Percentiles rank a stretch among this genome's conserved stretches.
Evolutionary conservation across 1,284 basidiomycete genomes (phyloP).

Genomic region (Microbotryum saponariae): DNA sequence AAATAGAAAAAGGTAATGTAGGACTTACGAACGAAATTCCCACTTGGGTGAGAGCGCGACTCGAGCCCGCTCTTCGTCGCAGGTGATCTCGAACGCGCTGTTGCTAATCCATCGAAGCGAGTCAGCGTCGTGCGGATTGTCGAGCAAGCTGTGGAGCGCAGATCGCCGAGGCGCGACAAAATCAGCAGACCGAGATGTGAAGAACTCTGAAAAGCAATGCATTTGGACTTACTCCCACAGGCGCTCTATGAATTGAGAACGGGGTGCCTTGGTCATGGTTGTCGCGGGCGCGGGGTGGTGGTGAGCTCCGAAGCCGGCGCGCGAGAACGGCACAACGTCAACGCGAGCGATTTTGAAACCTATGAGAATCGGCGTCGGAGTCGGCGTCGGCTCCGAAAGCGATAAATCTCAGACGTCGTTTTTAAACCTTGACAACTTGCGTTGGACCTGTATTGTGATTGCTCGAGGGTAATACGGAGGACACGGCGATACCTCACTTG

Average conservation of each 20-base stretch:
- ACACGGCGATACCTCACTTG: too few species aligned
- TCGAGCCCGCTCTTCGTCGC: slow-evolving; percentile 7
- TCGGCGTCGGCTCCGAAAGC: too few species aligned
- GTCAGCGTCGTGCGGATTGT: slow-evolving; percentile 10
- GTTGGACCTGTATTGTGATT: too few species aligned
- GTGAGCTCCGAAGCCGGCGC: too few species aligned
- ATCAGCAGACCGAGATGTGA: neutral
- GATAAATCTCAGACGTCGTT: too few species aligned
- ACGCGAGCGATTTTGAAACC: too few species aligned
- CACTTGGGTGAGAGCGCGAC: slow-evolving; percentile 10
- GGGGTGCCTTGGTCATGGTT: neutral
- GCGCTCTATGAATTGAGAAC: slow-evolving; percentile 17
- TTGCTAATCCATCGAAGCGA: slow-evolving; percentile 4
- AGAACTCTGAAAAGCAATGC: neutral
- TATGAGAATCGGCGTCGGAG: too few species aligned
- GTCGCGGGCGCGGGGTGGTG: too few species aligned
- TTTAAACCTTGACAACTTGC: too few species aligned
- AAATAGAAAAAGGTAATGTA: too few species aligned
- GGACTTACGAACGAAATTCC: slow-evolving; percentile 18
- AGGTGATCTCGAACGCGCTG: slow-evolving; percentile 16
- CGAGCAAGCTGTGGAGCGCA: neutral
- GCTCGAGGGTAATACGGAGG: too few species aligned
- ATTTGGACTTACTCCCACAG: slow-evolving; percentile 12
- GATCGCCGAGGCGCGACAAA: neutral
- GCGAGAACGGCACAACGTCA: too few species aligned